phyloP scores from a whole-genome alignment of 805 yeast genomes.

The Kluyveromyces wickerhamii region DNA sequence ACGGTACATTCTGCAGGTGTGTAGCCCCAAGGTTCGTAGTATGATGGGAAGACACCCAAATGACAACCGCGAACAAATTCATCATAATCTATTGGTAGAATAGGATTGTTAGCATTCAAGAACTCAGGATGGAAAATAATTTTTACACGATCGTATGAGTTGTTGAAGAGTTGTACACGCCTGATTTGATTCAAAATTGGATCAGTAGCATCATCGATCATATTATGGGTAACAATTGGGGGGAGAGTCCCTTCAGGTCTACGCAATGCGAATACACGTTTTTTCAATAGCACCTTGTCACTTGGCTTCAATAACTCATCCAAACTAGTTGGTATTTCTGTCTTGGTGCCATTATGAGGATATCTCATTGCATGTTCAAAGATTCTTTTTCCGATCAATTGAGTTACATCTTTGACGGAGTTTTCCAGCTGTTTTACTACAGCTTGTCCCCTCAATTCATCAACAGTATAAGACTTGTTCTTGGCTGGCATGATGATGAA shows the following conservation, averaged over 20 bases:
- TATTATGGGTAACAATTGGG: conserved; percentile 94
- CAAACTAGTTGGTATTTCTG: conserved; percentile 66
- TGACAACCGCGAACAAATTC: conserved; percentile 98
- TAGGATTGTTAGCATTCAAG: conserved; percentile 89
- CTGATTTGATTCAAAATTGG: conserved; percentile 90
- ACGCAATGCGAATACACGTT: conserved; percentile 88
- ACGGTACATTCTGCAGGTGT: conserved; percentile 99
- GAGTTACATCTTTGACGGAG: conserved; percentile 82
- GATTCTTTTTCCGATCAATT: conserved; percentile 74
- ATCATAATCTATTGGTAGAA: conserved; percentile 87
- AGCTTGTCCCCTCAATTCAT: conserved; percentile 93
- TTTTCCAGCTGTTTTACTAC: conserved; percentile 85
- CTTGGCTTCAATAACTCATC: conserved; percentile 80
- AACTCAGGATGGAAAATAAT: conserved; percentile 97
- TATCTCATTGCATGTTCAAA: conserved; percentile 83
- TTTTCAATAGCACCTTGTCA: conserved; percentile 80
- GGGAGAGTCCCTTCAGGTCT: conserved; percentile 68
- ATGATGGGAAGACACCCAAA: conserved; percentile 95
- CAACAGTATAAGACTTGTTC: conserved; percentile 90
- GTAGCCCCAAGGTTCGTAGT: conserved; percentile 99
- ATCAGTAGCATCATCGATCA: conserved; percentile 86
- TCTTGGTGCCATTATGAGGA: conserved; percentile 40
- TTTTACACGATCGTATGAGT: conserved; percentile 84
- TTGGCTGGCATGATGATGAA: conserved; percentile 97
- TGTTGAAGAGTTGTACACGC: conserved; percentile 83